Conservation (phyloP, 768 basidiomycete genomes). For the Lactarius pseudohatsudake region DNA sequence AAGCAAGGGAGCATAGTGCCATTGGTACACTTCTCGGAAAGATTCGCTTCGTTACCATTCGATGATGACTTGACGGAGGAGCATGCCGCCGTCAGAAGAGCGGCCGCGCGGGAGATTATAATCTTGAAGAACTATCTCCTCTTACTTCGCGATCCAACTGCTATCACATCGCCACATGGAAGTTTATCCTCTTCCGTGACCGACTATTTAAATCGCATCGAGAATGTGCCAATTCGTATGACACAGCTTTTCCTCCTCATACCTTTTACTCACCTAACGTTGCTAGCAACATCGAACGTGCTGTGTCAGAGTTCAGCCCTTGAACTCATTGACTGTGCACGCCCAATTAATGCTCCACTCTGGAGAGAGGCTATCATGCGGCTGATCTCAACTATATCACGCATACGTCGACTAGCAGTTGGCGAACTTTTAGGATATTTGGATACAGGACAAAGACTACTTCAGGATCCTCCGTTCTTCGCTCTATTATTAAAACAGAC, state of each 20-base stretch:
- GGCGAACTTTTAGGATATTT: slow-evolving; percentile 45
- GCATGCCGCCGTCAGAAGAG: slow-evolving; percentile 32
- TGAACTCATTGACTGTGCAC: slow-evolving; percentile 64
- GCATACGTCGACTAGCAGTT: slow-evolving; percentile 45
- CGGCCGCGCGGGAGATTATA: slow-evolving; percentile 46
- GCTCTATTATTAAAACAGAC: slow-evolving; percentile 3
- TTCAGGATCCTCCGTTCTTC: slow-evolving; percentile 37
- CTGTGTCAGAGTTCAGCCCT: slow-evolving; percentile 45
- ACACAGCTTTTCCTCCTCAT: slow-evolving; percentile 14
- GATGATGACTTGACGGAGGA: slow-evolving; percentile 37
- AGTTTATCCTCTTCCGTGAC: slow-evolving; percentile 35
- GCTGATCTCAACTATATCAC: slow-evolving; percentile 41
- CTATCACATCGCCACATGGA: background rate
- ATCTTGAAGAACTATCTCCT: slow-evolving; percentile 42
- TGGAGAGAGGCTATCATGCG: slow-evolving; percentile 41
- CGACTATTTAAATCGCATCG: slow-evolving; percentile 48
- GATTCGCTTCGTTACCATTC: slow-evolving; percentile 40
- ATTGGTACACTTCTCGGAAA: slow-evolving; percentile 37
- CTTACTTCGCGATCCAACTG: slow-evolving; percentile 32
- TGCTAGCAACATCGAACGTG: slow-evolving; percentile 40
- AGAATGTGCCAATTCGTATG: slow-evolving; percentile 50
- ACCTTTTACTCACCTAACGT: slow-evolving; percentile 1
- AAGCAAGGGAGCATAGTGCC: slow-evolving; percentile 51
- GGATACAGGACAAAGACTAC: slow-evolving; percentile 41
- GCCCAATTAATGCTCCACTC: slow-evolving; percentile 44